Evolutionary conservation across 2,329 filamentous ascomycete species (phyloP).

Genomic region (Chaetomium sp.): DNA sequence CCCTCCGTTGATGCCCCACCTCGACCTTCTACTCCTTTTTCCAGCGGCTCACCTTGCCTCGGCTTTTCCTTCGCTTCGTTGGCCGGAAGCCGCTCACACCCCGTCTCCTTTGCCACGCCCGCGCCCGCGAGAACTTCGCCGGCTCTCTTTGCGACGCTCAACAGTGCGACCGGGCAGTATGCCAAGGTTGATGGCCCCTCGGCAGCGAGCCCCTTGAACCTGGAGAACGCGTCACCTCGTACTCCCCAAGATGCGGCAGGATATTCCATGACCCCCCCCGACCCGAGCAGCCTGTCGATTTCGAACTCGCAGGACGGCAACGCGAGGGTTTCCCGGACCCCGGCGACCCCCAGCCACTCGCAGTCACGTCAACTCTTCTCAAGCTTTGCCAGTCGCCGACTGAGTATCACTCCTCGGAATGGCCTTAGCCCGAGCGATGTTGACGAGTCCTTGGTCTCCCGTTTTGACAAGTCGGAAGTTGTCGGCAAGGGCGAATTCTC

Average conservation of each 20-base stretch:
- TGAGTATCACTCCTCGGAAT: constrained; percentile 70
- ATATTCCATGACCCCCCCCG: constrained; percentile 72
- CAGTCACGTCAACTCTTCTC: constrained; percentile 57
- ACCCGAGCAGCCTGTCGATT: constrained; percentile 82
- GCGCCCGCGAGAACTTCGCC: constrained; percentile 39
- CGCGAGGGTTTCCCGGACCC: constrained; percentile 50
- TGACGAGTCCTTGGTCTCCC: constrained; percentile 70
- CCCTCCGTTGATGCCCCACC: constrained; percentile 28
- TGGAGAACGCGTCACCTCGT: constrained; percentile 60
- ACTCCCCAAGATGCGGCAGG: constrained; percentile 74
- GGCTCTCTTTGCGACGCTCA: constrained; percentile 34
- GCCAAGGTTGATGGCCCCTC: constrained; percentile 55
- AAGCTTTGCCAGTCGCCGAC: constrained; percentile 53
- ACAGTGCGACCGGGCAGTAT: constrained; percentile 44
- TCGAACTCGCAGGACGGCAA: constrained; percentile 58
- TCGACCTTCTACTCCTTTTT: constrained; percentile 28
- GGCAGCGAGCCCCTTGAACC: constrained; percentile 64
- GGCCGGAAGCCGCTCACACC: constrained; percentile 27
- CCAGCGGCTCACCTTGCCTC: constrained; percentile 25
- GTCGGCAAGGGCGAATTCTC: constrained; percentile 93
- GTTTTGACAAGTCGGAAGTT: constrained; percentile 79
- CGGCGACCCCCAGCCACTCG: constrained; percentile 76
- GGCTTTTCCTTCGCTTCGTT: constrained; percentile 27
- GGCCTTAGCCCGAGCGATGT: constrained; percentile 70
- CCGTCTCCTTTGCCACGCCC: constrained; percentile 40